phyloP scores from a whole-genome alignment of 2,329 filamentous ascomycete species.

The Aspergillus sergii region DNA sequence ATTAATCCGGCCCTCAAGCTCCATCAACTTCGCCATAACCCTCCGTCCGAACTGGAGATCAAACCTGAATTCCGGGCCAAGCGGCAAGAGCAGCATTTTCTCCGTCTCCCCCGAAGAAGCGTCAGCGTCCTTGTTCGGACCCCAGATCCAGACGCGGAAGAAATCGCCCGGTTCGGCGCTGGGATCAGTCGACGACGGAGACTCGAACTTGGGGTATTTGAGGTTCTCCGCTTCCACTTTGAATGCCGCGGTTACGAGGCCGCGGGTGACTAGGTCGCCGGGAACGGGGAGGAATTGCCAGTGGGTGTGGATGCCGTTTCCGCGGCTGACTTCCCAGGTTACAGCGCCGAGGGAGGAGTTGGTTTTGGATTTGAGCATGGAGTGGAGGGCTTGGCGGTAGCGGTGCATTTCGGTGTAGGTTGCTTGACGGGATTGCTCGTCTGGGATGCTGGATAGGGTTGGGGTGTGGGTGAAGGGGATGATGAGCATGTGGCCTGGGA shows the following conservation, averaged over 20 bases:
- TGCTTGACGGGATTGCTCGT: constrained; percentile 56
- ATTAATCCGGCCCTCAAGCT: constrained; percentile 73
- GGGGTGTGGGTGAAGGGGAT: constrained; percentile 83
- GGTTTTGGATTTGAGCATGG: constrained; percentile 64
- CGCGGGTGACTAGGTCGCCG: constrained; percentile 66
- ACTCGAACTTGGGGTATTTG: constrained; percentile 58
- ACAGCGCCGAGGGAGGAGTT: constrained; percentile 71
- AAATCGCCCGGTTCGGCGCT: constrained; percentile 60
- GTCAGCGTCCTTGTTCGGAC: constrained; percentile 9
- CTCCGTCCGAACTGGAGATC: constrained; percentile 87
- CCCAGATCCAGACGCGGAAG: constrained; percentile 83
- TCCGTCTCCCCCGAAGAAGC: constrained; percentile 39
- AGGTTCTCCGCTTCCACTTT: constrained; percentile 82
- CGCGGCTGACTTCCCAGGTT: constrained; percentile 88
- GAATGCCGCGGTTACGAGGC: constrained; percentile 85
- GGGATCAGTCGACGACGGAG: constrained; percentile 41
- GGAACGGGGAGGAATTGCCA: constrained; percentile 90
- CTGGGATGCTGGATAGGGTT: constrained; percentile 69
- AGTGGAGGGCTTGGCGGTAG: constrained; percentile 76
- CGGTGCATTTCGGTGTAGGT: constrained; percentile 80
- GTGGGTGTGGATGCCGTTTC: constrained; percentile 80
- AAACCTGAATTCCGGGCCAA: constrained; percentile 74
- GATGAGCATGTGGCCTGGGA: constrained; percentile 86
- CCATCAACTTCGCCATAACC: constrained; percentile 84
- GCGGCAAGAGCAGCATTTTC: constrained; percentile 72